Percentiles rank a stretch among this genome's conserved stretches.
These are phyloP conservation scores for Solanum hybrid DNA, from an alignment of 305 asterid genomes.

Conservation along the genomic window DNA sequence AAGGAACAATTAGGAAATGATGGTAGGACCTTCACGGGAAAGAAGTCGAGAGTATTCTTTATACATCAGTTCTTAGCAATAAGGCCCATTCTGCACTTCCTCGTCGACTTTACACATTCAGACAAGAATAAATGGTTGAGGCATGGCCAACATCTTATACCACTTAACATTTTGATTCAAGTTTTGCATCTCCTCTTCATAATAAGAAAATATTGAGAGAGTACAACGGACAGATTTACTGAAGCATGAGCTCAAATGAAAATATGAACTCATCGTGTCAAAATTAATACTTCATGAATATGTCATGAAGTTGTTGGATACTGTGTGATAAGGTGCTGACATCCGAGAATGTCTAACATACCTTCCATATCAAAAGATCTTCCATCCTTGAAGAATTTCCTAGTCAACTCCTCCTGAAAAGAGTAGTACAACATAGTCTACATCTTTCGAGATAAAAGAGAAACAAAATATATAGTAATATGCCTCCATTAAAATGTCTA, in stretches of 20 bases:
- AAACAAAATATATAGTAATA: not conserved
- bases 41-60: not conserved
- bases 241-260: not conserved
- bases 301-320: not conserved
- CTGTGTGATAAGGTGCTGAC: not conserved
- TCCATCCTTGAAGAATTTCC: slow-evolving; percentile 68
- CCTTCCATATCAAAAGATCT: slow-evolving; percentile 82
- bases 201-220: not conserved
- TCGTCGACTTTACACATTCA: not conserved
- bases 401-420: slow-evolving; percentile 56
- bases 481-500: not conserved
- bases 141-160: not conserved
- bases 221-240: not conserved
- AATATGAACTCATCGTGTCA: not conserved
- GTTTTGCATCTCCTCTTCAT: not conserved
- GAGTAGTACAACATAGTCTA: not conserved
- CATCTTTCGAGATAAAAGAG: not conserved
- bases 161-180: not conserved
- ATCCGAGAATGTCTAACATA: slow-evolving; percentile 7
- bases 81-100: not conserved
- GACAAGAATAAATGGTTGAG: not conserved
- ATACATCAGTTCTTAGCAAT: not conserved
- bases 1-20: not conserved
- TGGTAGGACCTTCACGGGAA: not conserved
- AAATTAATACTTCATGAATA: not conserved